Evolutionary conservation across 2,329 filamentous ascomycete species (phyloP), one percentile per base, ranked within the genome.

Genomic region (Diplodia seriata): DNA sequence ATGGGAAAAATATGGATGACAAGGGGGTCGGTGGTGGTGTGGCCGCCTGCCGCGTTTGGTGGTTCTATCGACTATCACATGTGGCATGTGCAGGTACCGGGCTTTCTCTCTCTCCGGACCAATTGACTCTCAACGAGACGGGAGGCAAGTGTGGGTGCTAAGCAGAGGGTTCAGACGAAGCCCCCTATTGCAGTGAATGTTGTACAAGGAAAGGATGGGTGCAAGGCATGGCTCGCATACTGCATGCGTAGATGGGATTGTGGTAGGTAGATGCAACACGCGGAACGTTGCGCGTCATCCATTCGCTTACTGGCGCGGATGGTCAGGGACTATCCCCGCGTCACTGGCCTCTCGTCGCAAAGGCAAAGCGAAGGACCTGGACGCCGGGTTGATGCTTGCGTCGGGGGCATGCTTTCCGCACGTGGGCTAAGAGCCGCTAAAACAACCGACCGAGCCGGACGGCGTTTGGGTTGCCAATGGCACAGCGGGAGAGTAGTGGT

Each of bases 361-460:
- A 47, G n/a, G 43, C 43, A 47, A 47, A 20, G 18, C 43, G 43
- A 59, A 26, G 14, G 56, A 18, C 18, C 56, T n/a, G 20, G 38
- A 29, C 18, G 23, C 56, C 26, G 38, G 56, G 56, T 59, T 59
- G 56, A 59, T 59, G 56, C 56, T 47, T 59, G 56, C 43, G 43
- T n/a, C 43, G 43, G 43, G 11, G 12, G 4, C 56, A 18, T 38
- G 36, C 15, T 11, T n/a, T 36, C 18, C 43, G 43, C 43, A 47
- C 56, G 36, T 38, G 12, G 12, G 31, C 57, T 43, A 62, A 43
- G 40, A 33, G 3, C 40, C 40, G 40, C 14, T 15, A 26, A 49
- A 49, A 62, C 47, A 62, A 43, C 57, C 57, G 40, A 43, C 40
- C 57, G 40, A 47, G 40, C 18, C 55, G 55, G 55, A 47, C 31